Evolutionary conservation across 371 early-diverging fungal species (phyloP).

Genomic region (Mortierella sp.): DNA sequence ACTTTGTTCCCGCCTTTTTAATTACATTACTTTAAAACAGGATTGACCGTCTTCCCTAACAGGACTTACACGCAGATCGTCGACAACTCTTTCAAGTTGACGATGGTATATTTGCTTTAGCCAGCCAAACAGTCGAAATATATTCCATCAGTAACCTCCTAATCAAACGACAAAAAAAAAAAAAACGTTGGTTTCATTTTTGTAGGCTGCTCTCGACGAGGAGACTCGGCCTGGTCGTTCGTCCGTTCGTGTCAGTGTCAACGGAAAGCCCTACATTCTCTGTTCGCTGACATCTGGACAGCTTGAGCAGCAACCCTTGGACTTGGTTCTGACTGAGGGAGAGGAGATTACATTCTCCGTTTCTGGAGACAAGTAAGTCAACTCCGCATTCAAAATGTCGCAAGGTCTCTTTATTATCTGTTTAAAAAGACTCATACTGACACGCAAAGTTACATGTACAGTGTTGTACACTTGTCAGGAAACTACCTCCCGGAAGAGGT

Average conservation of each 20-base stretch:
- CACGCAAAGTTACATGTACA: conserved; percentile 4
- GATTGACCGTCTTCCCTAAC: conserved; percentile 57
- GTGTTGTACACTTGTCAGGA: conserved; percentile 78
- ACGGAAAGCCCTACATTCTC: conserved; percentile 77
- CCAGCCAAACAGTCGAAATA: no score
- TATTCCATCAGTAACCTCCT: no score
- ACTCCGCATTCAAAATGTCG: not conserved
- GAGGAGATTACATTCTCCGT: conserved; percentile 79
- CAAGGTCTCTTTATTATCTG: not conserved
- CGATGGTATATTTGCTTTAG: conserved; percentile 63
- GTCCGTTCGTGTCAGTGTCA: conserved; percentile 71
- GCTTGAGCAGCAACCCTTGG: conserved; percentile 70
- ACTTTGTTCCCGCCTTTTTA: not conserved
- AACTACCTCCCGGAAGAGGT: conserved; percentile 67
- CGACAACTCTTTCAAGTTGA: conserved; percentile 78
- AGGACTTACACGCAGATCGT: conserved; percentile 81
- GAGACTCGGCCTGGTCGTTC: conserved; percentile 67
- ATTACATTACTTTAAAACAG: conserved; percentile 55
- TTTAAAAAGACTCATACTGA: not conserved
- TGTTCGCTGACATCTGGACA: conserved; percentile 80
- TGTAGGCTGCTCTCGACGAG: conserved; percentile 78
- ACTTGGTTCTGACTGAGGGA: conserved; percentile 81
- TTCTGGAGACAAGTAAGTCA: conserved; percentile 61
- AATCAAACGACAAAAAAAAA: not conserved
- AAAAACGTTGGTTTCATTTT: not conserved